A percentile compares a stretch with the other conserved stretches of the same genome.
Conservation (phyloP, 164 flowering plant species). For the Hamamelis virginiana region DNA sequence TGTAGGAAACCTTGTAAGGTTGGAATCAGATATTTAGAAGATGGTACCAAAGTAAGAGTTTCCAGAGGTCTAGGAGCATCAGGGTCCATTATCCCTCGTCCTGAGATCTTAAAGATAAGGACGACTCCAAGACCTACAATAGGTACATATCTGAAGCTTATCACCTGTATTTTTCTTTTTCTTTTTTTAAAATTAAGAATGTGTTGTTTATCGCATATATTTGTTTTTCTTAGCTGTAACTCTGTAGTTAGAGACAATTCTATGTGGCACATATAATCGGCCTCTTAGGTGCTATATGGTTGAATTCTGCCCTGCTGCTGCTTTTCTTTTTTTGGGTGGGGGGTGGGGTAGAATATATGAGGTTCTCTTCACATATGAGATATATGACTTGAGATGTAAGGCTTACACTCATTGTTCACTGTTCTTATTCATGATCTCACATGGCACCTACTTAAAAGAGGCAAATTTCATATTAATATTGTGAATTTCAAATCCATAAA, state of each 20-base stretch:
- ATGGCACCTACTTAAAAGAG: too few species aligned
- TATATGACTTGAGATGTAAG: too few species aligned
- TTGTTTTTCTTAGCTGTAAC: background rate
- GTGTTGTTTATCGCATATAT: background rate
- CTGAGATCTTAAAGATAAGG: conserved; percentile 87
- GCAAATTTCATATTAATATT: too few species aligned
- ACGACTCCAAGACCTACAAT: conserved; percentile 79
- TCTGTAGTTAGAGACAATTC: background rate
- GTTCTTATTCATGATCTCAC: too few species aligned
- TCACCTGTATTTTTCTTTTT: background rate
- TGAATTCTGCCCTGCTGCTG: background rate
- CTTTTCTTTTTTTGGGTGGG: background rate
- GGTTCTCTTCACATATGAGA: too few species aligned
- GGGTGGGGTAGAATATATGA: too few species aligned
- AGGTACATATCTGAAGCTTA: conserved; percentile 39
- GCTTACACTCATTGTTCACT: too few species aligned
- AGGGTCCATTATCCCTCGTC: conserved; percentile 88
- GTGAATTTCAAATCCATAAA: too few species aligned
- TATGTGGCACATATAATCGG: background rate
- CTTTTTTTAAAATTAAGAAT: background rate
- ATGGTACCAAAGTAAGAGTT: conserved; percentile 86
- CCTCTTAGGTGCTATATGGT: background rate
- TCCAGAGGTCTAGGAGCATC: conserved; percentile 83
- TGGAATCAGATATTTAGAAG: conserved; percentile 74
- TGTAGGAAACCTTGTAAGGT: conserved; percentile 83